These are phyloP conservation scores for Kodamaea leandrae DNA, from an alignment of 805 yeast genomes.

Conservation along the genomic window DNA sequence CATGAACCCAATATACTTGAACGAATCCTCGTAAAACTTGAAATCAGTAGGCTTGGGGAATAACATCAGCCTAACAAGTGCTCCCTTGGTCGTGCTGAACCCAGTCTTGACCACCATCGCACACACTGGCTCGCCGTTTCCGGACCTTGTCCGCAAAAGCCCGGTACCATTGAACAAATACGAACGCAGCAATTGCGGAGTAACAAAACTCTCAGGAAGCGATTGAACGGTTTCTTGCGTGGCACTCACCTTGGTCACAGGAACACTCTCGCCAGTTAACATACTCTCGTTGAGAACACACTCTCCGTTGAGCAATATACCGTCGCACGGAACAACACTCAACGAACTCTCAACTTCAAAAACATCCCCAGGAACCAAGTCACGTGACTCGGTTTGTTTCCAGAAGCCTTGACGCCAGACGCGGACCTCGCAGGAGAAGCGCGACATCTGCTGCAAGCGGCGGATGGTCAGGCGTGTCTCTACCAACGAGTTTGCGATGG, in stretches of 20 bases:
- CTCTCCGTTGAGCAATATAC: slow-evolving; percentile 83
- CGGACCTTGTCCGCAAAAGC: slow-evolving; percentile 75
- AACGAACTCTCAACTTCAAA: slow-evolving; percentile 89
- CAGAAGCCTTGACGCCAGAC: slow-evolving; percentile 93
- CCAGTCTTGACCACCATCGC: slow-evolving; percentile 91
- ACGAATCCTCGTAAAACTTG: slow-evolving; percentile 91
- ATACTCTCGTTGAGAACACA: slow-evolving; percentile 96
- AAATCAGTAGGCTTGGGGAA: slow-evolving; percentile 94
- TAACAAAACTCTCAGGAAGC: slow-evolving; percentile 58
- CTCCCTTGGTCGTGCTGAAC: slow-evolving; percentile 93
- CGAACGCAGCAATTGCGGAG: slow-evolving; percentile 67
- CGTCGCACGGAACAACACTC: slow-evolving; percentile 79
- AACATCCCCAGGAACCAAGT: slow-evolving; percentile 93
- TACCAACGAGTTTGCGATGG: slow-evolving; percentile 75
- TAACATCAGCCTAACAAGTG: slow-evolving; percentile 89
- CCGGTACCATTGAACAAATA: slow-evolving; percentile 87
- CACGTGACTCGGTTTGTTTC: slow-evolving; percentile 73
- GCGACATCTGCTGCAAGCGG: slow-evolving; percentile 71
- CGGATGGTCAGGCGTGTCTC: slow-evolving; percentile 78
- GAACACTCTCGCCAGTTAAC: slow-evolving; percentile 98
- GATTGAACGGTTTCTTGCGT: slow-evolving; percentile 56
- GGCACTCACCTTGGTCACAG: slow-evolving; percentile 80
- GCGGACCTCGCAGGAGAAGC: slow-evolving; percentile 74
- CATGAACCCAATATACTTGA: slow-evolving; percentile 96
- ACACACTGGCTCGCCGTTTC: slow-evolving; percentile 71